Base-by-base conservation (phyloP, 768 basidiomycete genomes). In the Lactifluus pinguis region DNA sequence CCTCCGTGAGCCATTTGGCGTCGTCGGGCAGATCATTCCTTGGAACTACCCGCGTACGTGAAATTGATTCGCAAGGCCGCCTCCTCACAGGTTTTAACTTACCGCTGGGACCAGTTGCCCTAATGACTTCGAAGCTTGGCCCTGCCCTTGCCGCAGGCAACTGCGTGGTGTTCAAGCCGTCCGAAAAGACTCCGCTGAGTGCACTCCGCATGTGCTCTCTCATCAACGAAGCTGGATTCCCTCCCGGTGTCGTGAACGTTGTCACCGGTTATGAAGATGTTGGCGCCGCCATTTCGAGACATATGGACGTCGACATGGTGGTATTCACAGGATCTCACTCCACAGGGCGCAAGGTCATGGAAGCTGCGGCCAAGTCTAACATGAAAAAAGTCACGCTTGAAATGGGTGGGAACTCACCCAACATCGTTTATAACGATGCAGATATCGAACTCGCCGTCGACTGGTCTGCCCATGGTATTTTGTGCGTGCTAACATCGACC, bases 321-420 rank as follows among this genome's bases (percentile, higher is more conserved):
- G 81, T 85, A 0, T 87, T 89, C 75, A 88, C 87, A 6, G 87
- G 87, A n/a, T 81, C 79, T 56, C 85, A 85, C 44, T 69, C 79
- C 50, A 80, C 82, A 55, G 87, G 86, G 15, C 77, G 85, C 11
- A 79, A 77, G 64, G 80, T 87, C 70, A 78, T 85, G 75, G 78
- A 81, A 66, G 81, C 84, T 0, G 79, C 87, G 2, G 71, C 73
- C 21, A 76, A 77, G 66, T 79, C 77, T 36, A 89, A 89, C 71
- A 70, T 89, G 61, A 89, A 89, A 74, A 77, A 78, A 45, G 82
- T 85, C 47, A 83, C 84, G 10, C 81, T 88, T 61, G 86, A 88
- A 72, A 77, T 89, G 36, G 87, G 86, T n/a, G 85, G 85, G n/a
- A 85, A 86, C 74, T 79, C 73, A 49, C 81, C 81, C 36, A 79